phyloP scores from a whole-genome alignment of 768 basidiomycete genomes.

The Trametes elegans region DNA sequence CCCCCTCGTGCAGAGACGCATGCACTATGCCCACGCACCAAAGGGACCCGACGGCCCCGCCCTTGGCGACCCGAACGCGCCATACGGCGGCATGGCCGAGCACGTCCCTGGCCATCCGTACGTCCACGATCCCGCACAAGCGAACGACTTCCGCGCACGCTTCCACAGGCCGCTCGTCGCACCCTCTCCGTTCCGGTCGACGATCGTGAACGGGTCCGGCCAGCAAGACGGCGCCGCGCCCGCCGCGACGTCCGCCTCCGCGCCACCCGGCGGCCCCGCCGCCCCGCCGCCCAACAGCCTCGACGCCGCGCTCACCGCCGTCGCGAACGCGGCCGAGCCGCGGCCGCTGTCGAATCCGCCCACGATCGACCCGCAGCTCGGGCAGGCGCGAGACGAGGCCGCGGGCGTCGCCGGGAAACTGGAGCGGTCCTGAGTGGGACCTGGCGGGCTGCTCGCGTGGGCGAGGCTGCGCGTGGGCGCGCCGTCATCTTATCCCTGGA shows the following conservation, averaged over 20 bases:
- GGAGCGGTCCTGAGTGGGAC: constrained; percentile 23
- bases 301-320: constrained; percentile 9
- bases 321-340: constrained; percentile 2
- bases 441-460: not conserved
- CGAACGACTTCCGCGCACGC: constrained; percentile 61
- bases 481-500: not conserved
- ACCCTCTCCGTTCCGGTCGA: constrained; percentile 54
- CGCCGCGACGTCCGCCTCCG: constrained; percentile 12
- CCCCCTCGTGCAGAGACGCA: constrained; percentile 40
- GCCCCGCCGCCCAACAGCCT: constrained; percentile 5
- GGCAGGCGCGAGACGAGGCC: constrained; percentile 35
- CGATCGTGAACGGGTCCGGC: constrained; percentile 18
- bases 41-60: constrained; percentile 31
- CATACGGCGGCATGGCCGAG: constrained; percentile 20
- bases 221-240: constrained; percentile 16
- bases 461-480: too few species aligned
- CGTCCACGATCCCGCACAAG: constrained; percentile 33
- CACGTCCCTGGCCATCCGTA: constrained; percentile 29
- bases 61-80: constrained; percentile 22
- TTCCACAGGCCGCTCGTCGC: constrained; percentile 61
- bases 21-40: constrained; percentile 42
- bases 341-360: constrained; percentile 9
- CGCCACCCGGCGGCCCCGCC: constrained; percentile 8
- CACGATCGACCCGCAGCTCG: constrained; percentile 32
- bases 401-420: constrained; percentile 32